Evolutionary conservation across 768 basidiomycete genomes (phyloP), one percentile per base, ranked within the genome.

Genomic region (Tulasnella sp.): DNA sequence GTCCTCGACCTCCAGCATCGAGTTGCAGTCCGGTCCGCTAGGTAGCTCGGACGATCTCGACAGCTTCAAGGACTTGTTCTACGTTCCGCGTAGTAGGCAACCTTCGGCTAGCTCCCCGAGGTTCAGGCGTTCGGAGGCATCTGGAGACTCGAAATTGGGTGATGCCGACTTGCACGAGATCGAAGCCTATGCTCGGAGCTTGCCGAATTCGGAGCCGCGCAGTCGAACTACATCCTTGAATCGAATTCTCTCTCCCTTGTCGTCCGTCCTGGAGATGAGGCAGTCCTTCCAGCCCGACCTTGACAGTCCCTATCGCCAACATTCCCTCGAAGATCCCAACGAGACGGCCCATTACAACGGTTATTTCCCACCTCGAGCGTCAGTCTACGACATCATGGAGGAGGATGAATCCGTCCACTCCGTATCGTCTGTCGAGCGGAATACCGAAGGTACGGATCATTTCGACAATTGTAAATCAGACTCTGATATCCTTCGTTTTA

Each of bases 1-100:
- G 19, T 71, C 69, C 1, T 35, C 71, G 3, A 64, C 62, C 19
- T 64, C 71, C 4, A 66, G 71, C 29, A n/a, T 37, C 39, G 59
- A 64, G 17, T 22, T 47, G 34, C 36, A 40, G 42, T 44, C 41
- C 6, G 29, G 35, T 5, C 41, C 69, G 41, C 69, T 52, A 22
- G 71, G 73, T n/a, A 69, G 69, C 17, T 71, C 69, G n/a, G 73
- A 74, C 63, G 73, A 74, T 73, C 47, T 74, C 26, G 73, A 74
- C 35, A 64, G 62, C 41, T 74, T 74, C 69, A 44, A 70, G 65
- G 73, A 74, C 29, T 40, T 74, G 40, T 74, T 74, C 73, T 74
- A 72, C 35, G 65, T 67, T 36, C 72, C 72, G 6, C 37, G 72
- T 12, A 64, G 62, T 40, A 59, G 71, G 32, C 71, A 72, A 63